Percentiles rank a stretch among this genome's conserved stretches.
phyloP scores from a whole-genome alignment of 441 rosid species.

The Macaranga tanarius region DNA sequence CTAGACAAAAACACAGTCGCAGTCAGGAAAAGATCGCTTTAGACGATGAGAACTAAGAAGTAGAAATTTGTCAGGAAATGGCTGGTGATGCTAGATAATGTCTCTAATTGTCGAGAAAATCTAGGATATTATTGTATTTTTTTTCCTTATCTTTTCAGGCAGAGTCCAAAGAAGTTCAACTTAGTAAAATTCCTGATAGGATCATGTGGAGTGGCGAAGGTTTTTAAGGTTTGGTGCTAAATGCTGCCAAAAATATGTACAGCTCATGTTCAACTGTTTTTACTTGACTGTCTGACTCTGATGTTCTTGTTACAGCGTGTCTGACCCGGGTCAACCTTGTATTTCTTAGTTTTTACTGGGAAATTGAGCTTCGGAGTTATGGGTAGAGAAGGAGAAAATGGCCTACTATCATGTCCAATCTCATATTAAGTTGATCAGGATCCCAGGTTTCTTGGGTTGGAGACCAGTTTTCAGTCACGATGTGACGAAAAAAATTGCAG shows the following conservation, averaged over 20 bases:
- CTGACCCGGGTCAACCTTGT: neutral
- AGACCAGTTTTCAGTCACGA: too few relatives aligned
- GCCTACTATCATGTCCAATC: neutral
- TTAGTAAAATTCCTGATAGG: neutral
- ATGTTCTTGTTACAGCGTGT: neutral
- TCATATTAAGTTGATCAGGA: neutral
- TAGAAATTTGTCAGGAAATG: slow-evolving; percentile 11
- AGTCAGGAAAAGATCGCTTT: neutral
- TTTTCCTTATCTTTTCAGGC: neutral
- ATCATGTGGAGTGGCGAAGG: neutral
- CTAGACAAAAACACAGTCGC: slow-evolving; percentile 18
- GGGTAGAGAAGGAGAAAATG: neutral
- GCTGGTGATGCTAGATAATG: slow-evolving; percentile 25
- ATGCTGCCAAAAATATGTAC: slow-evolving; percentile 17
- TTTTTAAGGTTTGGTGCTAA: neutral
- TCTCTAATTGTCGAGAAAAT: slow-evolving; percentile 27
- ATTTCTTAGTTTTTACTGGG: neutral
- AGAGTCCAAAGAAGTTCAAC: neutral
- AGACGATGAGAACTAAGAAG: slow-evolving; percentile 34
- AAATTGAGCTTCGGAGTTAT: neutral
- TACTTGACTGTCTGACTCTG: slow-evolving; percentile 1
- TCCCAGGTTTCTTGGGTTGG: too few relatives aligned
- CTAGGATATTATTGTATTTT: slow-evolving; percentile 13
- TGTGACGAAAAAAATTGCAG: too few relatives aligned
- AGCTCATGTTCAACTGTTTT: slow-evolving; percentile 7